These are phyloP conservation scores for Sonneratia caseolaris DNA, from an alignment of 345 rosid genomes.

Conservation along the genomic window DNA sequence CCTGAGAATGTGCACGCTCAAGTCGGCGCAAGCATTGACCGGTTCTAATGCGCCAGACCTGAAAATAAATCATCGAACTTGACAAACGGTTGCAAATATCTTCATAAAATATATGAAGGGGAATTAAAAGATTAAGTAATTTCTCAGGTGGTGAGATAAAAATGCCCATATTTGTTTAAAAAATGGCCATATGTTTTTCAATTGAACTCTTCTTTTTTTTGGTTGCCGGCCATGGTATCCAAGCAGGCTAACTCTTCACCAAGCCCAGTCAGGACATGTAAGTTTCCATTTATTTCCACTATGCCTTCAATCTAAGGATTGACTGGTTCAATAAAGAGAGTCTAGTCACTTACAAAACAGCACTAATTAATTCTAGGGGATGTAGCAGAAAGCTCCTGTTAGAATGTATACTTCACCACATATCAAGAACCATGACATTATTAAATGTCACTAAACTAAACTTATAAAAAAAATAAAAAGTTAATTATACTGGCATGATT, in stretches of 20 bases:
- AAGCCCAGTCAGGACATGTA: background rate
- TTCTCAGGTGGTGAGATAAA: background rate
- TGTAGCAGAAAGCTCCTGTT: background rate
- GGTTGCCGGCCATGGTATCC: no score
- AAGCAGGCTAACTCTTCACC: background rate
- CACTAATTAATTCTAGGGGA: background rate
- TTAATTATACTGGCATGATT: background rate
- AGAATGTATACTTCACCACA: background rate
- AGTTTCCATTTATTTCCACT: background rate
- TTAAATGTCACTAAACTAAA: background rate
- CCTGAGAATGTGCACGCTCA: conserved; percentile 90
- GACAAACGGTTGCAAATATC: background rate
- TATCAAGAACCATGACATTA: background rate
- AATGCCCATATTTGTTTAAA: background rate
- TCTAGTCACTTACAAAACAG: background rate
- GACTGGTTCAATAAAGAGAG: background rate
- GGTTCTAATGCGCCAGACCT: conserved; percentile 97
- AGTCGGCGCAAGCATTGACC: conserved; percentile 91
- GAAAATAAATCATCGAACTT: conserved; percentile 11
- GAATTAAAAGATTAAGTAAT: background rate
- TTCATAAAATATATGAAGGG: background rate
- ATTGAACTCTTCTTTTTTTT: background rate
- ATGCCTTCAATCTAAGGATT: background rate
- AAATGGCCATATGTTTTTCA: background rate
- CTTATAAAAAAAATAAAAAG: background rate